A percentile compares a stretch with the other conserved stretches of the same genome.
Conservation (phyloP, 1,284 basidiomycete genomes). For the Ganoderma leucocontextum region DNA sequence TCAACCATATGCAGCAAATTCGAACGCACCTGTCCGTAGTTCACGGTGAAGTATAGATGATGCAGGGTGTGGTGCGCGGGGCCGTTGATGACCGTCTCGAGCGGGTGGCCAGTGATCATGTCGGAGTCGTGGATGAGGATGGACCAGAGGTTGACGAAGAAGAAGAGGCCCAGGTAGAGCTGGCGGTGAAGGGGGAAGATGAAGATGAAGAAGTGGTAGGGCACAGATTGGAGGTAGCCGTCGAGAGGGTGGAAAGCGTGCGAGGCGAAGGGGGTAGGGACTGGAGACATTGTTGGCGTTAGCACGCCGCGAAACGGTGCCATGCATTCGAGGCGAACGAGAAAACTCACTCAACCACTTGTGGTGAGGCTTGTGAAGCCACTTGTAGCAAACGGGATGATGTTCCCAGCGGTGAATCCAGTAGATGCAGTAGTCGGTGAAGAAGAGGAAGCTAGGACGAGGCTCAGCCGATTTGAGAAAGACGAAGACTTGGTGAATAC, state of each 20-base stretch:
- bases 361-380: constrained; percentile 96
- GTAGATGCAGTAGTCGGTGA: constrained; percentile 97
- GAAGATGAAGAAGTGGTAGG: constrained; percentile 95
- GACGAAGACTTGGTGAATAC: constrained; percentile 39
- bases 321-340: constrained; percentile 6
- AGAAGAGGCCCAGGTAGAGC: constrained; percentile 85
- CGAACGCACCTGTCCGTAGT: constrained; percentile 83
- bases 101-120: constrained; percentile 94
- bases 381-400: constrained; percentile 89
- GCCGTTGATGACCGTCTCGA: constrained; percentile 95
- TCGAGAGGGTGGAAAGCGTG: constrained; percentile 98
- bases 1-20: constrained; percentile 3
- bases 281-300: constrained; percentile 49
- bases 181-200: constrained; percentile 91
- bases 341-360: constrained; percentile 89
- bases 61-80: constrained; percentile 98
- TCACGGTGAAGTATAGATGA: constrained; percentile 95
- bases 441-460: constrained; percentile 80
- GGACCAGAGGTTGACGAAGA: constrained; percentile 91
- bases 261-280: constrained; percentile 96
- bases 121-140: constrained; percentile 99
- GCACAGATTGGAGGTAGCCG: constrained; percentile 93
- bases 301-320: constrained; percentile 15
- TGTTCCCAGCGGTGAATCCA: constrained; percentile 91
- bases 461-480: not conserved